Conservation (phyloP, 495 filamentous ascomycete species). For the Trypethelium eluteriae region DNA sequence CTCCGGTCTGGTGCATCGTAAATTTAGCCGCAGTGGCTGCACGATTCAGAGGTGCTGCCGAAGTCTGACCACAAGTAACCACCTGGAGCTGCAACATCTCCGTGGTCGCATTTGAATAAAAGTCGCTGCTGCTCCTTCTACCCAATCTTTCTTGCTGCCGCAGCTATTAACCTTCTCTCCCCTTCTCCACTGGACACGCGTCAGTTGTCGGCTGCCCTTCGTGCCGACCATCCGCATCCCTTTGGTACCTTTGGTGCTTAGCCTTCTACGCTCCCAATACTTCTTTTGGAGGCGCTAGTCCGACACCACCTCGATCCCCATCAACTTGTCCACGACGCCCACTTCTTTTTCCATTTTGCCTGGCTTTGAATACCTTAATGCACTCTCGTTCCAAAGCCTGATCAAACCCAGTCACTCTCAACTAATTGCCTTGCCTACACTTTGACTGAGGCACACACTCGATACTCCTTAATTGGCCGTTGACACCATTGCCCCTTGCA, state of each 20-base stretch:
- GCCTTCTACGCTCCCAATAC: background rate
- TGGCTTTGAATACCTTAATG: background rate
- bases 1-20: background rate
- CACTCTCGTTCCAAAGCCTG: conserved; percentile 8
- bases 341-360: conserved; percentile 3
- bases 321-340: background rate
- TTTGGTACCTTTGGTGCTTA: too few relatives aligned
- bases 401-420: background rate
- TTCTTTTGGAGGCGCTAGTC: background rate
- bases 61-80: too few relatives aligned
- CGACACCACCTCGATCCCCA: conserved; percentile 2
- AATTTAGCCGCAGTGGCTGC: background rate
- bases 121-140: background rate
- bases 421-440: background rate
- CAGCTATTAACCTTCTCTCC: background rate
- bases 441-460: background rate
- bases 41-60: background rate
- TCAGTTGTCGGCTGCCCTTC: background rate
- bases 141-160: background rate
- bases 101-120: background rate
- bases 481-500: conserved; percentile 1
- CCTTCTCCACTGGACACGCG: too few relatives aligned
- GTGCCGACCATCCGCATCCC: background rate
- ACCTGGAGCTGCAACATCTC: background rate
- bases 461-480: background rate